These are phyloP conservation scores for Bothriochloa decipiens DNA, from an alignment of 176 grass and related monocot genomes.

Conservation along the genomic window DNA sequence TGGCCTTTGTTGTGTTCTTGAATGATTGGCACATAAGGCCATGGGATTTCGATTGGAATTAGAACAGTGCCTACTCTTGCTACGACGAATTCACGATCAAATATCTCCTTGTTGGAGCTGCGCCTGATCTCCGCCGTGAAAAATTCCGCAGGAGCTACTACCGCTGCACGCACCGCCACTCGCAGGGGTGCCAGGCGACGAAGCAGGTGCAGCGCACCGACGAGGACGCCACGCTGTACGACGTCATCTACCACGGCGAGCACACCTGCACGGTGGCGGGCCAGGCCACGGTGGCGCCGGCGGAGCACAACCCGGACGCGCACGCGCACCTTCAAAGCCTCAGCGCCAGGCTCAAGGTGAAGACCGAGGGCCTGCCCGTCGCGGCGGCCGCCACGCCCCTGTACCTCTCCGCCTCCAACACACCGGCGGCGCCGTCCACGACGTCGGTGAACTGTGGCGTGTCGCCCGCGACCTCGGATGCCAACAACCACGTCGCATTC, in stretches of 20 bases:
- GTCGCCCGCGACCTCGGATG: constrained; percentile 59
- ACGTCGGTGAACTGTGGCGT: constrained; percentile 26
- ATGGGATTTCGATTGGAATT: no score
- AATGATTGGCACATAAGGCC: neutral
- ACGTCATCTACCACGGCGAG: constrained; percentile 59
- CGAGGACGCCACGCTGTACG: constrained; percentile 59
- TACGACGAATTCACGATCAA: neutral
- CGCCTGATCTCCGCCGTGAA: neutral
- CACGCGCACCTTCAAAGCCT: constrained; percentile 40
- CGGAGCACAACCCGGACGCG: constrained; percentile 17
- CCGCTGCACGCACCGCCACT: constrained; percentile 61
- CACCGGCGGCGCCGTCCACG: constrained; percentile 41
- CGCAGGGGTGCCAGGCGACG: constrained; percentile 54
- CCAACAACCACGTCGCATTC: neutral
- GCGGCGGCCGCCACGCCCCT: neutral
- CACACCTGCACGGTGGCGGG: constrained; percentile 58
- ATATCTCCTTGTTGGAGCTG: neutral
- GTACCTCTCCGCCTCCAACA: constrained; percentile 43
- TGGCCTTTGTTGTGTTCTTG: neutral
- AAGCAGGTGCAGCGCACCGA: constrained; percentile 79
- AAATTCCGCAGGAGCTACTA: constrained; percentile 65
- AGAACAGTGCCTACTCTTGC: neutral
- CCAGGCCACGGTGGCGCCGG: neutral
- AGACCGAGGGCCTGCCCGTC: constrained; percentile 42
- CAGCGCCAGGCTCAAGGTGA: constrained; percentile 42